phyloP scores from a whole-genome alignment of 257 asterid species.

The Penstemon barbatus region DNA sequence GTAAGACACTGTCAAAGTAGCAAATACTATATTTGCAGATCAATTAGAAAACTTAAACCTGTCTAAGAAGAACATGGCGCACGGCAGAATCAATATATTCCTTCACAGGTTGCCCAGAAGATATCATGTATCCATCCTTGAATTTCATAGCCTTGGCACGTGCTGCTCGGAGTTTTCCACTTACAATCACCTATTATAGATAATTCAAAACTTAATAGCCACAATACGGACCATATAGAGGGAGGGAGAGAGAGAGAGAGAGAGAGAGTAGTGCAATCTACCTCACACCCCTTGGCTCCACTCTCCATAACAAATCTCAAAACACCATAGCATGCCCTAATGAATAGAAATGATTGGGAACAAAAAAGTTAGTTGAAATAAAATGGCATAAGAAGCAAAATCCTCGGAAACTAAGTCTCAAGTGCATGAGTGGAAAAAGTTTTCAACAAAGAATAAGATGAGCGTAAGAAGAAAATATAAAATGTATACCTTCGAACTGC shows the following conservation, averaged over 20 bases:
- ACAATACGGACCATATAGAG: neutral
- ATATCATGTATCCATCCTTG: conserved; percentile 67
- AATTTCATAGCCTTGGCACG: conserved; percentile 39
- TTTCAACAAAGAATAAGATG: no score
- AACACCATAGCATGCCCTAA: conserved; percentile 35
- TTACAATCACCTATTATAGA: conserved; percentile 27
- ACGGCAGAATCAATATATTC: conserved; percentile 35
- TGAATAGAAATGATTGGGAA: neutral
- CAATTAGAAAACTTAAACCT: conserved; percentile 8
- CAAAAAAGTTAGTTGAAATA: neutral
- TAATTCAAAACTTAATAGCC: no score
- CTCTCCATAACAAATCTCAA: conserved; percentile 35
- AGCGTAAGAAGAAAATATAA: neutral
- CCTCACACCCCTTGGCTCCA: conserved; percentile 40
- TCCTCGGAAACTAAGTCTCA: no score
- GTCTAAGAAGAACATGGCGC: conserved; percentile 32
- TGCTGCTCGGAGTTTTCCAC: conserved; percentile 33
- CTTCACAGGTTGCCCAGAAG: conserved; percentile 33
- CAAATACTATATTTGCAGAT: neutral
- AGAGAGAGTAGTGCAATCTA: neutral
- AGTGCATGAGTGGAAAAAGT: no score
- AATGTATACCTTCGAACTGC: conserved; percentile 45
- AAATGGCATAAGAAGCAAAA: no score
- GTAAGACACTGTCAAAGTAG: no score
- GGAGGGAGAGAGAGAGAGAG: no score